Conservation (phyloP, 1,139 yeast genomes). For the Arxiozyma telluris region DNA sequence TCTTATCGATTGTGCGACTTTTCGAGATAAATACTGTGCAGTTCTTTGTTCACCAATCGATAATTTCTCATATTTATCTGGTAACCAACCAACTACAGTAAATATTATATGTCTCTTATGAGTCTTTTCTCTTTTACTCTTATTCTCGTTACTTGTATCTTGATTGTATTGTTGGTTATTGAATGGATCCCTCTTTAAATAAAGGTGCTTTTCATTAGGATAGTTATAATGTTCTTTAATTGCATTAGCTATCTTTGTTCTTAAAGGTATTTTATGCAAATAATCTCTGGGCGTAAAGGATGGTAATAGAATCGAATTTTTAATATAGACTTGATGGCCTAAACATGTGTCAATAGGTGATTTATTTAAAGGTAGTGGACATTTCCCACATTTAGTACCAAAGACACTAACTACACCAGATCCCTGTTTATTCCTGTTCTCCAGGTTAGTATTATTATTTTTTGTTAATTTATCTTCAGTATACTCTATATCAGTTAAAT, state of each 20-base stretch:
- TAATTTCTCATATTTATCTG: conserved; percentile 27
- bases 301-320: conserved; percentile 27
- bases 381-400: conserved; percentile 24
- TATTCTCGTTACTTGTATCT: neutral
- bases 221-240: conserved; percentile 28
- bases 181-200: conserved; percentile 10
- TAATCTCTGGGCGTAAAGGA: conserved; percentile 21
- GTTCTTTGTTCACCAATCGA: conserved; percentile 24
- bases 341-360: conserved; percentile 18
- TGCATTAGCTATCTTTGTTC: conserved; percentile 24
- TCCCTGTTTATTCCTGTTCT: neutral
- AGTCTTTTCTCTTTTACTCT: conserved; percentile 5
- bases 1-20: conserved; percentile 19
- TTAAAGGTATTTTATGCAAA: conserved; percentile 22
- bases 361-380: conserved; percentile 22
- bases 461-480: too few relatives aligned
- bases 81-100: conserved; percentile 27
- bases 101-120: conserved; percentile 20
- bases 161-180: neutral
- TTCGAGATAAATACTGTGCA: conserved; percentile 21
- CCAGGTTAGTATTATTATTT: too few relatives aligned
- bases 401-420: conserved; percentile 25
- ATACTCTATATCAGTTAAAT: conserved; percentile 8
- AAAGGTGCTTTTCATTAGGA: conserved; percentile 27
- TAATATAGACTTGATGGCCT: conserved; percentile 18